phyloP scores from a whole-genome alignment of 768 basidiomycete species.

The Infundibulicybe gibba region DNA sequence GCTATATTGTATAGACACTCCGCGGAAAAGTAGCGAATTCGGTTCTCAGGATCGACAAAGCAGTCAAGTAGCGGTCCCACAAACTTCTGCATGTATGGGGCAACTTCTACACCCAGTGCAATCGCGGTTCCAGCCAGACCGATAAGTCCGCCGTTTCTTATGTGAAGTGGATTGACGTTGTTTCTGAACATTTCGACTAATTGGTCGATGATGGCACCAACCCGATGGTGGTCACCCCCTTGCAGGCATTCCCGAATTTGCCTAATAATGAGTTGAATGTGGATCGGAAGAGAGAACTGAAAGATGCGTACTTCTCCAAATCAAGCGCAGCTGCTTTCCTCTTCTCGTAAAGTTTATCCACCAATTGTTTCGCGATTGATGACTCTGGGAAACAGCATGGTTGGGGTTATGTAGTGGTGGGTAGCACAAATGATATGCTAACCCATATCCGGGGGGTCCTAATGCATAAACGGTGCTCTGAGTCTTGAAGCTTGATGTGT shows the following conservation, averaged over 20 bases:
- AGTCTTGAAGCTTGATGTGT: too few species aligned
- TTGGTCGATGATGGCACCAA: slow-evolving; percentile 88
- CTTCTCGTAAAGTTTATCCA: slow-evolving; percentile 96
- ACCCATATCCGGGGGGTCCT: neutral
- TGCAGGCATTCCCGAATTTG: slow-evolving; percentile 85
- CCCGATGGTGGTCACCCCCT: slow-evolving; percentile 77
- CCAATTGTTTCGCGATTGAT: slow-evolving; percentile 72
- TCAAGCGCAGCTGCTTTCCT: slow-evolving; percentile 94
- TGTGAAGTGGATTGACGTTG: slow-evolving; percentile 76
- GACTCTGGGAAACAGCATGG: slow-evolving; percentile 44
- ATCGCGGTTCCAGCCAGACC: slow-evolving; percentile 97
- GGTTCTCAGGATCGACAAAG: slow-evolving; percentile 91
- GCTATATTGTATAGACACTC: slow-evolving; percentile 98
- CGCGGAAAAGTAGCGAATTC: slow-evolving; percentile 96
- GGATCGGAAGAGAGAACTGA: neutral
- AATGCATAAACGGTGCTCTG: neutral
- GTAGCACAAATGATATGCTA: neutral
- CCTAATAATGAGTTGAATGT: slow-evolving; percentile 28
- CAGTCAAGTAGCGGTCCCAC: slow-evolving; percentile 85
- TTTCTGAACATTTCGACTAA: slow-evolving; percentile 93
- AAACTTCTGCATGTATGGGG: slow-evolving; percentile 93
- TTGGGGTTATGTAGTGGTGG: neutral
- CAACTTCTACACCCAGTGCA: slow-evolving; percentile 88
- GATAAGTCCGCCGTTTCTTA: slow-evolving; percentile 92
- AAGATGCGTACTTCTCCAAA: slow-evolving; percentile 75